A percentile compares a stretch with the other conserved stretches of the same genome.
Evolutionary conservation across 352 stramenopile species (phyloP).

Genomic region (Lagenidium giganteum): DNA sequence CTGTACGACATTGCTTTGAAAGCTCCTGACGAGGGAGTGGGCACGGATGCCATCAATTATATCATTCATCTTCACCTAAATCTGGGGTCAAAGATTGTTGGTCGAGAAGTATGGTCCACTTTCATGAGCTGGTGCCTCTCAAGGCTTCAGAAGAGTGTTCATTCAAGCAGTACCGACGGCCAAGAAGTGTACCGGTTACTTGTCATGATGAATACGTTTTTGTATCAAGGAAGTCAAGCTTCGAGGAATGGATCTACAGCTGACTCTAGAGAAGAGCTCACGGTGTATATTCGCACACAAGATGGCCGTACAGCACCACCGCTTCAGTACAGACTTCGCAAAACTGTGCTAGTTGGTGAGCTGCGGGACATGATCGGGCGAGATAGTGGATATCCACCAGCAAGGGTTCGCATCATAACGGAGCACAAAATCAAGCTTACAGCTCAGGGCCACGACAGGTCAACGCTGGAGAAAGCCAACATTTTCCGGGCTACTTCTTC

Average conservation of each 20-base stretch:
- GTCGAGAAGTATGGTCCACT: conserved; percentile 18
- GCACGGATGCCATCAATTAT: conserved; percentile 14
- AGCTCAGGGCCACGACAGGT: conserved; percentile 21
- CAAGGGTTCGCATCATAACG: conserved; percentile 26
- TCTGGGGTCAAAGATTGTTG: conserved; percentile 18
- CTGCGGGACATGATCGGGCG: conserved; percentile 27
- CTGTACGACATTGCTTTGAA: conserved; percentile 18
- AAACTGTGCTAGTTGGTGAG: conserved; percentile 26
- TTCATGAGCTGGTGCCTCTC: conserved; percentile 14
- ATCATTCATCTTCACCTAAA: conserved; percentile 18
- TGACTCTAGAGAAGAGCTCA: conserved; percentile 15
- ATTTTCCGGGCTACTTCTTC: conserved; percentile 25
- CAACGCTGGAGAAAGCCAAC: conserved; percentile 25
- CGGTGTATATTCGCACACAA: conserved; percentile 32
- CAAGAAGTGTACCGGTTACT: conserved; percentile 47
- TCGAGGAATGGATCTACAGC: no score
- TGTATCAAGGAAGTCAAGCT: conserved; percentile 40
- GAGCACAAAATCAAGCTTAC: conserved; percentile 33
- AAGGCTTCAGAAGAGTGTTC: not conserved
- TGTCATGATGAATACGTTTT: conserved; percentile 69
- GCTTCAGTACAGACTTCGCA: conserved; percentile 29
- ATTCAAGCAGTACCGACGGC: conserved; percentile 12
- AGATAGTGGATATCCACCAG: conserved; percentile 25
- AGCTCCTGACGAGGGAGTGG: conserved; percentile 8
- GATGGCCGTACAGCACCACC: conserved; percentile 25